Evolutionary conservation across 805 yeast genomes (phyloP).

Genomic region (Yamadazyma akitaensis): DNA sequence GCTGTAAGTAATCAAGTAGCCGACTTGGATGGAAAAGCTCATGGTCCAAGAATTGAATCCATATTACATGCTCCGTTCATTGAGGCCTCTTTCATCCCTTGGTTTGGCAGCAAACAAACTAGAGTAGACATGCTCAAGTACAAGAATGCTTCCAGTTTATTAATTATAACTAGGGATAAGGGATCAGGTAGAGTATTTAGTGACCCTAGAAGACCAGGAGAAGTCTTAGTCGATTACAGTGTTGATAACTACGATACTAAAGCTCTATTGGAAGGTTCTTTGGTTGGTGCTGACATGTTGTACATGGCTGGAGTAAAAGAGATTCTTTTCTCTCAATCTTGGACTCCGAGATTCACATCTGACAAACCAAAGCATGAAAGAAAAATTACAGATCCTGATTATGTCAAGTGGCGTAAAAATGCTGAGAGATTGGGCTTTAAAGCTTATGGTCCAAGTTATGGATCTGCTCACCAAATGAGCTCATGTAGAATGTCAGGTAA

Average conservation of each 20-base stretch:
- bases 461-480: slow-evolving; percentile 55
- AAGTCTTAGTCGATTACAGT: slow-evolving; percentile 36
- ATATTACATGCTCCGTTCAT: slow-evolving; percentile 44
- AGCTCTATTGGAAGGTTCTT: slow-evolving; percentile 35
- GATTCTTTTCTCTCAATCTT: slow-evolving; percentile 32
- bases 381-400: slow-evolving; percentile 41
- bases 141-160: slow-evolving; percentile 35
- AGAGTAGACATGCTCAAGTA: slow-evolving; percentile 34
- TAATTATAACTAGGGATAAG: slow-evolving; percentile 48
- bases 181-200: slow-evolving; percentile 35
- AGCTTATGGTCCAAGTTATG: slow-evolving; percentile 31
- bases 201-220: slow-evolving; percentile 32
- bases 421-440: slow-evolving; percentile 26
- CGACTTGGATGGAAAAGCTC: slow-evolving; percentile 50
- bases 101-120: slow-evolving; percentile 32
- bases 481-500: slow-evolving; percentile 50
- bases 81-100: slow-evolving; percentile 40
- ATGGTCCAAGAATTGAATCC: slow-evolving; percentile 53
- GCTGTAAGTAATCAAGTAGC: slow-evolving; percentile 44
- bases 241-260: slow-evolving; percentile 39
- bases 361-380: slow-evolving; percentile 36
- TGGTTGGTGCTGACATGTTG: slow-evolving; percentile 41
- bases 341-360: slow-evolving; percentile 36
- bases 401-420: slow-evolving; percentile 31
- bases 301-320: slow-evolving; percentile 49